Base-by-base conservation (phyloP, 2,329 filamentous ascomycete species). In the Ascosphaera acerosa region DNA sequence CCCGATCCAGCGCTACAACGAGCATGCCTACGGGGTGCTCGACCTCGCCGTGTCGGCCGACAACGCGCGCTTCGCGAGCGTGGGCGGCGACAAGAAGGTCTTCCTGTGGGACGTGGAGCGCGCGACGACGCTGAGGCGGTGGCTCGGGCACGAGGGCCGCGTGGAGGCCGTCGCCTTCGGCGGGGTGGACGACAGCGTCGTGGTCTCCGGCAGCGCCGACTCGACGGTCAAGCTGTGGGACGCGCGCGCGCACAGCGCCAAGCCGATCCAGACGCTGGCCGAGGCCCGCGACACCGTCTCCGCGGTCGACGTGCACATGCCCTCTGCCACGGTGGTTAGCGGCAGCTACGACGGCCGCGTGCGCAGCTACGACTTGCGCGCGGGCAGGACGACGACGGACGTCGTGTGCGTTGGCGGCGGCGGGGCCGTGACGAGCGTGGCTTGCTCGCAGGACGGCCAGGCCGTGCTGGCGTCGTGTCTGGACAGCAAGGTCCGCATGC, bases 81-180 rank as follows among this genome's bases (percentile, higher is more conserved):
- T 69, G 1, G 87, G 87, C 40, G 87, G 87, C 35, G 87, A 97
- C 55, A 76, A 84, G 42, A 63, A 66, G 37, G 80, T 91, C 0
- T 92, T 92, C 47, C 61, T 92, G 4, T 94, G 87, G 87, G 87
- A 97, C 51, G 87, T 94, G 0, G 62, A 73, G 29, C 75, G 71
- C 2, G 80, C 76, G 12, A 62, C 66, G 41, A 91, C 84, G 3
- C 56, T 76, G 16, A 65, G 77, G 15, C 64, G 87, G 17, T 87
- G 84, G 51, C 46, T 50, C 39, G 75, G 73, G 0, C 77, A 87
- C 51, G 61, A 60, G 2, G 66, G 68, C 28, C 60, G 81, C 18
- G 62, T 94, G 33, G 89, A 92, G 48, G 64, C 68, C 29, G 76
- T 84, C 3, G 59, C 64, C 2, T 89, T 89, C 47, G 80, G 67